These are phyloP conservation scores for Cordyceps javanica DNA, from an alignment of 2,329 filamentous ascomycete species.

Conservation along the genomic window DNA sequence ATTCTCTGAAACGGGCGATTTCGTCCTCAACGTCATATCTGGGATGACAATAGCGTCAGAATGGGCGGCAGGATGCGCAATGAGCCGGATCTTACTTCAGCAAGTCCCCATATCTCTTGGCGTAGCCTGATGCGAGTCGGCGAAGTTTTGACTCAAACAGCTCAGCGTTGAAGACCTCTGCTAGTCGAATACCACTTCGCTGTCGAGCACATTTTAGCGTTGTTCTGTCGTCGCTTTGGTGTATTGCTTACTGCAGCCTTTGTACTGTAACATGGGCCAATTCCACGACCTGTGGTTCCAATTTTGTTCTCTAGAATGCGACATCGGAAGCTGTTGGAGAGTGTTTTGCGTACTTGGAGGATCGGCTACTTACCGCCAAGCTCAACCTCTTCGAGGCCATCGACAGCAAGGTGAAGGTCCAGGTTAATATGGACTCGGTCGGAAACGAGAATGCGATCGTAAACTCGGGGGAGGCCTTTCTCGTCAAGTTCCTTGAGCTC, in stretches of 20 bases:
- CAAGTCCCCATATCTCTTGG: slow-evolving; percentile 62
- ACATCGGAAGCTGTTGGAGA: no score
- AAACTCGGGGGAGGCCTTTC: slow-evolving; percentile 31
- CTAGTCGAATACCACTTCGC: slow-evolving; percentile 61
- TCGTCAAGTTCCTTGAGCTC: slow-evolving; percentile 35
- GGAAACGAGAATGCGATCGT: slow-evolving; percentile 53
- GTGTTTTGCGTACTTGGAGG: no score
- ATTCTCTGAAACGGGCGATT: slow-evolving; percentile 54
- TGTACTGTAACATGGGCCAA: slow-evolving; percentile 29
- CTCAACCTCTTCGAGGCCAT: slow-evolving; percentile 59
- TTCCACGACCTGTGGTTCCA: slow-evolving; percentile 29
- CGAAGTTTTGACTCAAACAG: slow-evolving; percentile 62
- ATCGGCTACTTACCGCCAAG: no score
- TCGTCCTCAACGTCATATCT: slow-evolving; percentile 66
- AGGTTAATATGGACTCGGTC: slow-evolving; percentile 60
- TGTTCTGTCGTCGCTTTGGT: no score
- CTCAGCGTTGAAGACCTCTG: slow-evolving; percentile 61
- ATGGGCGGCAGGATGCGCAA: no score
- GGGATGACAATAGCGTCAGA: no score
- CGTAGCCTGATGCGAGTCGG: slow-evolving; percentile 51
- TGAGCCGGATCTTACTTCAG: no score
- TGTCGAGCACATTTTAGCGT: no score
- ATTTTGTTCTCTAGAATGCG: slow-evolving; percentile 27
- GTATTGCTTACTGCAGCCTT: no score
- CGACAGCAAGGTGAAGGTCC: slow-evolving; percentile 60